Evolutionary conservation across 2,329 filamentous ascomycete genomes (phyloP), one percentile per base, ranked within the genome.

Genomic region (Venturia effusa): DNA sequence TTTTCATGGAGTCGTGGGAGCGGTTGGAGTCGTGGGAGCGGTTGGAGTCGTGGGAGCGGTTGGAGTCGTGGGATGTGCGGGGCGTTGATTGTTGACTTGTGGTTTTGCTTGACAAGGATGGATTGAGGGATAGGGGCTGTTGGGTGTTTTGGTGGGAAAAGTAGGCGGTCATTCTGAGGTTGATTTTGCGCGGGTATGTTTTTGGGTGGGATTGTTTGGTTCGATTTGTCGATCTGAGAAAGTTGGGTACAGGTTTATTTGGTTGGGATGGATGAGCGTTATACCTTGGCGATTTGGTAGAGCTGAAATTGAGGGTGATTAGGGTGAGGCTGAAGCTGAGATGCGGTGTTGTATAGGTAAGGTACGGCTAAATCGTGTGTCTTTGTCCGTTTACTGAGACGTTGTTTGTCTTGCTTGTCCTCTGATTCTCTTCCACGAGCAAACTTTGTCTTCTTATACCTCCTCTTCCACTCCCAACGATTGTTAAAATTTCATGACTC

Each of bases 101-200:
- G 22, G 7, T 27, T 51, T 10, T 51, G 45, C 22, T 51, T 51
- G 45, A 27, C 27, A 57, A n/a, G 27, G 51, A 13, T 24, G 48
- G 48, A 19, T 55, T 24, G 24, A 55, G 27, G 2, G 5, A 32
- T 24, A 55, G 24, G 4, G 6, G 15, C 32, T 24, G 13, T 8
- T 27, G 48, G 48, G 48, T 34, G 30, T 15, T n/a, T 41, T 41
- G 59, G 37, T 40, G 19, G 37, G 41, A 13, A 37, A 45, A 41
- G 59, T 61, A 61, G 37, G 59, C 59, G 40, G 59, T 41, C 59
- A 61, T 61, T 27, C 41, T 61, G 6, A 15, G 24, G 1, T 37
- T 41, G 2, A 6, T 8, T 24, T 61, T 27, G 4, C 4, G 17
- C 11, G n/a, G 43, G 6, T 48, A 13, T 48, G 7, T 5, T 55